Percentiles rank a stretch among this genome's conserved stretches.
These are phyloP conservation scores for Sarocladiaceae sp. DNA, from an alignment of 2,329 filamentous ascomycete genomes.

Conservation along the genomic window DNA sequence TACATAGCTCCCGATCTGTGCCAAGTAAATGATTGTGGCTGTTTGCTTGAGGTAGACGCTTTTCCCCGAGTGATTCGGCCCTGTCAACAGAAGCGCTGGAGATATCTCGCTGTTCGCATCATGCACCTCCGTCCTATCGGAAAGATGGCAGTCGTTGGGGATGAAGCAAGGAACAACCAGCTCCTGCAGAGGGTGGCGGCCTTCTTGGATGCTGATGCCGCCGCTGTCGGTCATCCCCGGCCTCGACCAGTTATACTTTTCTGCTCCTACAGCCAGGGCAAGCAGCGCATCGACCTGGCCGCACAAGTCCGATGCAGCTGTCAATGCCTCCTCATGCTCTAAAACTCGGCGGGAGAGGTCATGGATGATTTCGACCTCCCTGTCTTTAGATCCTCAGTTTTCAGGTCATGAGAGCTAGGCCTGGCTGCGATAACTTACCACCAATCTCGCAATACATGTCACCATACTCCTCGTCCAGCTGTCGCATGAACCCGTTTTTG, in stretches of 20 bases:
- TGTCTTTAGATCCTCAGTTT: constrained; percentile 46
- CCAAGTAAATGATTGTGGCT: constrained; percentile 84
- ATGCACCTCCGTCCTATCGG: constrained; percentile 25
- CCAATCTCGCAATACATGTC: constrained; percentile 82
- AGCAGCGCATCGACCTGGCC: constrained; percentile 83
- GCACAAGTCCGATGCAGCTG: constrained; percentile 67
- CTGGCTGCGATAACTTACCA: constrained; percentile 43
- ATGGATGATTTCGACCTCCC: constrained; percentile 84
- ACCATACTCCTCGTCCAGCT: constrained; percentile 75
- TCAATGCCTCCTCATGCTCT: constrained; percentile 59
- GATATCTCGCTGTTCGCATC: constrained; percentile 4
- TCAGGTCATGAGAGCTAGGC: not conserved
- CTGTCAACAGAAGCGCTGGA: constrained; percentile 75
- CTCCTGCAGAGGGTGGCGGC: constrained; percentile 83
- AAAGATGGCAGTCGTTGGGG: constrained; percentile 69
- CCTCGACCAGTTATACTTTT: constrained; percentile 61
- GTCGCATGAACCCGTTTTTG: constrained; percentile 75
- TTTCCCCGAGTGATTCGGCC: constrained; percentile 95
- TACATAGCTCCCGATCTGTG: constrained; percentile 88
- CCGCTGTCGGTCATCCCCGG: constrained; percentile 59
- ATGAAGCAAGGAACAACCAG: constrained; percentile 74
- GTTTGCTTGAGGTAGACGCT: constrained; percentile 93
- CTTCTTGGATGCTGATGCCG: constrained; percentile 67
- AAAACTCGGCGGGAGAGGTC: constrained; percentile 66
- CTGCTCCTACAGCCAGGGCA: constrained; percentile 72